A percentile compares a stretch with the other conserved stretches of the same genome.
Conservation (phyloP, 1,284 basidiomycete species). For the Trametes versicolor region DNA sequence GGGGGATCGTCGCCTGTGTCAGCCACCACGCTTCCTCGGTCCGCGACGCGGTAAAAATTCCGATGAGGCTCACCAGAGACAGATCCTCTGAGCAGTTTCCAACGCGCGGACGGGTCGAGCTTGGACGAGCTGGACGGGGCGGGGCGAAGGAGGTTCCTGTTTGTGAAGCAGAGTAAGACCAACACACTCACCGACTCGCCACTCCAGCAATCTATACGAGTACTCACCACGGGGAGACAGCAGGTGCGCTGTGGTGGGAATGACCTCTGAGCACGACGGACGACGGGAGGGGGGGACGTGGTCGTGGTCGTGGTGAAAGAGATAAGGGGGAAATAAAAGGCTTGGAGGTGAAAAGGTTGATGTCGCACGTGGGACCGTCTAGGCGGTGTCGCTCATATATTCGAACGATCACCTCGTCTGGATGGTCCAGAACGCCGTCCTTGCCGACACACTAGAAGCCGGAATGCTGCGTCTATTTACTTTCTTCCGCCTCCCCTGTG, state of each 20-base stretch:
- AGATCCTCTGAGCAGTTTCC: conserved; percentile 22
- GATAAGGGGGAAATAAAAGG: conserved; percentile 27
- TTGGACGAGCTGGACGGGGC: conserved; percentile 11
- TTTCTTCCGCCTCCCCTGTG: not conserved
- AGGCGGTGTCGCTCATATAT: conserved; percentile 22
- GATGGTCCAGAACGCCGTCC: conserved; percentile 5
- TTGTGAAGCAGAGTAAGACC: conserved; percentile 13
- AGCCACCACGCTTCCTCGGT: conserved; percentile 16
- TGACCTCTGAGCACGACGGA: conserved; percentile 28
- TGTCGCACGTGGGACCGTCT: conserved; percentile 30
- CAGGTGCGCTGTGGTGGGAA: conserved; percentile 26
- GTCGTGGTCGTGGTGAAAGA: conserved; percentile 23
- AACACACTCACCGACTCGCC: not conserved
- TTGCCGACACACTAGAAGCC: conserved; percentile 23
- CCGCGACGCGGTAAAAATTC: not conserved
- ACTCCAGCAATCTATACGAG: not conserved
- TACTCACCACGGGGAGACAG: conserved; percentile 25
- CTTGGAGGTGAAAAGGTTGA: conserved; percentile 21
- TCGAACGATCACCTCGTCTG: conserved; percentile 6
- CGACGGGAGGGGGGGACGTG: conserved; percentile 20
- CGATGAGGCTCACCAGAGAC: conserved; percentile 17
- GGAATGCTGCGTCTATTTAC: conserved; percentile 14
- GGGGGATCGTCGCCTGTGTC: conserved; percentile 19
- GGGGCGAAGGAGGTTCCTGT: conserved; percentile 28
- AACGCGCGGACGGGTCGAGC: conserved; percentile 16